Evolutionary conservation across 805 yeast species (phyloP).

Genomic region (Suhomyces faveliae): DNA sequence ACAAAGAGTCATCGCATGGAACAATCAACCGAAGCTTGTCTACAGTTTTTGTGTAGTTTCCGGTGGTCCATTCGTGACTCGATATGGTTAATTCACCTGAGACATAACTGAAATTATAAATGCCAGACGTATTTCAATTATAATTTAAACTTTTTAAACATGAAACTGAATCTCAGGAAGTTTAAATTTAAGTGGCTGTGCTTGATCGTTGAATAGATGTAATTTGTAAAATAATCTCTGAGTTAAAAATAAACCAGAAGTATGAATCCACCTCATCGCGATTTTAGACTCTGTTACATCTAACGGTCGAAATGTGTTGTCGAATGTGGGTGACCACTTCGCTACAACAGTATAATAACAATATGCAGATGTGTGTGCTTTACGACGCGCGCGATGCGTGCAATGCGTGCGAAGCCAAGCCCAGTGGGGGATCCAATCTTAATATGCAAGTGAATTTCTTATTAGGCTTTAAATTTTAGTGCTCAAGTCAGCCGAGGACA

Average conservation of each 20-base stretch:
- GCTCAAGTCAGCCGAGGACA: neutral
- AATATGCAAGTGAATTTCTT: neutral
- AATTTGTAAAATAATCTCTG: neutral
- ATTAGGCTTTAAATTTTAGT: neutral
- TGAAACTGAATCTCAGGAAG: neutral
- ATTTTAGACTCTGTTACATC: neutral
- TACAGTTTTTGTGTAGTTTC: neutral
- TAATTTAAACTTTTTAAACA: neutral
- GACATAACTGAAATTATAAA: neutral
- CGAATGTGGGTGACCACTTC: neutral
- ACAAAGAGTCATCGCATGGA: neutral
- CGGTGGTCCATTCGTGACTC: neutral
- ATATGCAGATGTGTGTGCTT: neutral
- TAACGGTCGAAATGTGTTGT: neutral
- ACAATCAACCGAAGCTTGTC: neutral
- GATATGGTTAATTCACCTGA: neutral
- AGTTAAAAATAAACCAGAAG: neutral
- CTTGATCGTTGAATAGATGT: neutral
- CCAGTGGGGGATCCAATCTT: neutral
- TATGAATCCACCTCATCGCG: neutral
- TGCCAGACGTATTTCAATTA: neutral
- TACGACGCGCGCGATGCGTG: neutral
- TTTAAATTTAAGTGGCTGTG: neutral
- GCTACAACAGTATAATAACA: neutral
- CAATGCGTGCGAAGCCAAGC: no score